phyloP scores from a whole-genome alignment of 2,329 filamentous ascomycete species.

The Claviceps pusilla region DNA sequence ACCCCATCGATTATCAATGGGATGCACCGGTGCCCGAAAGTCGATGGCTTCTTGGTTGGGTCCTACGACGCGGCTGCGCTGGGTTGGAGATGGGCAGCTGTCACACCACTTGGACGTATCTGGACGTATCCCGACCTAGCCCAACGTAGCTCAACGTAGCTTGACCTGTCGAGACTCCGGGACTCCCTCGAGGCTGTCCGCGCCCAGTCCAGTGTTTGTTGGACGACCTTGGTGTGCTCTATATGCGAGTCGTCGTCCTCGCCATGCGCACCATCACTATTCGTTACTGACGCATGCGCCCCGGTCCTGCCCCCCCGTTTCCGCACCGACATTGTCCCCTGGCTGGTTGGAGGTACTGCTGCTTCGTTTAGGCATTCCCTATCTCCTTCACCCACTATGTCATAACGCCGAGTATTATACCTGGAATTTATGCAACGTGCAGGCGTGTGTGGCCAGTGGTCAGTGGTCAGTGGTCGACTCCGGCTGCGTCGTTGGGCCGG shows the following conservation, averaged over 20 bases:
- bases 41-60: background rate
- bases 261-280: background rate
- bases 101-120: slow-evolving; percentile 2
- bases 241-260: background rate
- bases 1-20: no score
- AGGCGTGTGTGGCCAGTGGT: background rate
- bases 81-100: background rate
- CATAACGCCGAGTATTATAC: background rate
- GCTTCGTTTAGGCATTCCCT: background rate
- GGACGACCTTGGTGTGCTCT: background rate
- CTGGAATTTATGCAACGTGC: background rate
- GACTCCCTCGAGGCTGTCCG: no score
- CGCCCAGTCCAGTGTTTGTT: no score
- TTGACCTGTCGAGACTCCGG: no score
- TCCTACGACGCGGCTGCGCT: slow-evolving; percentile 2
- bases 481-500: background rate
- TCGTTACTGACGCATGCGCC: background rate
- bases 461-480: no score
- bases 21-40: background rate
- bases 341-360: background rate
- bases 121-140: background rate
- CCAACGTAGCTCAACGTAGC: background rate
- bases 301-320: background rate
- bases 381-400: background rate
- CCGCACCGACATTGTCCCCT: background rate